Evolutionary conservation across 306 rosid genomes (phyloP).

Genomic region (Astragalus membranaceus): DNA sequence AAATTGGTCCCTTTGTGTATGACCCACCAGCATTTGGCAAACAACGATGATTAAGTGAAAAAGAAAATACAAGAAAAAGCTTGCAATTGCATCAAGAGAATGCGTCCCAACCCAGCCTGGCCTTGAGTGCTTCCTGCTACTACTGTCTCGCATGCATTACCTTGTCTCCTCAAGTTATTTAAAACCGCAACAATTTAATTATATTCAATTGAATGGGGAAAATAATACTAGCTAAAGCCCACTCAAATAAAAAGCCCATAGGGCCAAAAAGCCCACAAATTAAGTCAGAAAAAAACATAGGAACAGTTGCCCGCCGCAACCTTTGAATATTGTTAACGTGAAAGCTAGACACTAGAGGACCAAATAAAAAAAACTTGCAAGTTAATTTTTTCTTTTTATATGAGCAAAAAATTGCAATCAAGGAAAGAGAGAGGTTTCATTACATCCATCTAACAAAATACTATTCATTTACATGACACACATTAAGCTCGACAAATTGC

Average conservation of each 20-base stretch:
- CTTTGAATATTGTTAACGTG: too few species aligned
- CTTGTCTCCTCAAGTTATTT: neutral
- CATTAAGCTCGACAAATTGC: neutral
- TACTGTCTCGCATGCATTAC: constrained; percentile 33
- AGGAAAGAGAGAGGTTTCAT: neutral
- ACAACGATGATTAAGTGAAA: neutral
- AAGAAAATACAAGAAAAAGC: neutral
- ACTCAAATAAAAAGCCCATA: too few species aligned
- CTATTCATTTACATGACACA: constrained; percentile 4
- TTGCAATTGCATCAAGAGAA: neutral
- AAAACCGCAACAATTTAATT: neutral
- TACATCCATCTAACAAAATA: neutral
- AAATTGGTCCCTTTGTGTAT: neutral
- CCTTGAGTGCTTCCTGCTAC: constrained; percentile 27
- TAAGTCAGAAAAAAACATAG: too few species aligned
- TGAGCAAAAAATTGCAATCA: too few species aligned
- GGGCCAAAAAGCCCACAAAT: too few species aligned
- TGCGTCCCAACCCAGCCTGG: constrained; percentile 18
- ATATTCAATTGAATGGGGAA: neutral
- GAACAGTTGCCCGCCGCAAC: too few species aligned
- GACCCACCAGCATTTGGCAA: constrained; percentile 18
- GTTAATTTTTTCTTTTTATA: too few species aligned
- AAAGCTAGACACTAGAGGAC: too few species aligned
- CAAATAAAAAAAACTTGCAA: too few species aligned
- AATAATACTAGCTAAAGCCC: neutral